phyloP scores from a whole-genome alignment of 257 asterid species.

The Echites panduratus region DNA sequence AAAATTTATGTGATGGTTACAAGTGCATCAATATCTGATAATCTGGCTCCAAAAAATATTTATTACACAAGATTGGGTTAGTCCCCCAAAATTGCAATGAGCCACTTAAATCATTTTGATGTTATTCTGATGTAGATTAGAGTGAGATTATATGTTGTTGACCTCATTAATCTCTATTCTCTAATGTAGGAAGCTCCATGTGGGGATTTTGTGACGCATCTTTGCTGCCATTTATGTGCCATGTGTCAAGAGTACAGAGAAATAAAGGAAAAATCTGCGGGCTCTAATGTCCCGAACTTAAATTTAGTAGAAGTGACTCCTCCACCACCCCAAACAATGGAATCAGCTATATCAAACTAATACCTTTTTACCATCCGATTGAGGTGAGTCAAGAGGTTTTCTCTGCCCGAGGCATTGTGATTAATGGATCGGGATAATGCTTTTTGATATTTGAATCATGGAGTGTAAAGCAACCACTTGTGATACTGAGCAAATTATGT shows the following conservation, averaged over 20 bases:
- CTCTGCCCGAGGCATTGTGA: not conserved
- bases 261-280: constrained; percentile 64
- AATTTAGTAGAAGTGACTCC: constrained; percentile 53
- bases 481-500: not conserved
- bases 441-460: not conserved
- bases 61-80: not conserved
- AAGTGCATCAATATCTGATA: no score
- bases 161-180: constrained; percentile 9
- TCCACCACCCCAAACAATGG: constrained; percentile 79
- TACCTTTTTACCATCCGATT: not conserved
- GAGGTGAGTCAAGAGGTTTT: not conserved
- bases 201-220: constrained; percentile 79
- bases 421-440: not conserved
- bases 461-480: not conserved
- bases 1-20: no score
- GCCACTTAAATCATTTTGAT: not conserved
- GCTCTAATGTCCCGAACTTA: constrained; percentile 27
- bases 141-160: not conserved
- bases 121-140: not conserved
- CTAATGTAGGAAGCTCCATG: constrained; percentile 81
- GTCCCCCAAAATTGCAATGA: not conserved
- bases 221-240: constrained; percentile 88
- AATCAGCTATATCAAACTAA: constrained; percentile 36
- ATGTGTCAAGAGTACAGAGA: constrained; percentile 91
- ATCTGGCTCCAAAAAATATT: not conserved